phyloP scores from a whole-genome alignment of 129 eudicot genomes.

The Silybum marianum region DNA sequence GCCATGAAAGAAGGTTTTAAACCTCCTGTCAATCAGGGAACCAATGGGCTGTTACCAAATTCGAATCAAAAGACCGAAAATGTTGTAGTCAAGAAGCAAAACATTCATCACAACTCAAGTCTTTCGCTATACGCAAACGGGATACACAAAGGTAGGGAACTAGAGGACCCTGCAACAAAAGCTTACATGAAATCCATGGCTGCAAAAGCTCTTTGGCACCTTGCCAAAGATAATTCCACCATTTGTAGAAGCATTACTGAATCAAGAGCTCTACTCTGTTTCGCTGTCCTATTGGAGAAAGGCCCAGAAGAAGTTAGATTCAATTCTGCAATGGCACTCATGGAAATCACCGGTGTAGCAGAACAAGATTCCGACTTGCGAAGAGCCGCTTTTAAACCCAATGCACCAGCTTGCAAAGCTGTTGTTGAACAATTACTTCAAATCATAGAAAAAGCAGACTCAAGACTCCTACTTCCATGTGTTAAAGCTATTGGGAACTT shows the following conservation, averaged over 20 bases:
- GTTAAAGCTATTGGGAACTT: constrained; percentile 42
- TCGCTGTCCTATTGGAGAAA: constrained; percentile 50
- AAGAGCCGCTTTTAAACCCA: constrained; percentile 50
- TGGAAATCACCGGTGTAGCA: constrained; percentile 53
- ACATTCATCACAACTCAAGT: constrained; percentile 30
- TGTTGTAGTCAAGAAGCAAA: constrained; percentile 23
- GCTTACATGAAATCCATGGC: constrained; percentile 50
- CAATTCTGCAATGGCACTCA: constrained; percentile 53
- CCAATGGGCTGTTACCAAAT: constrained; percentile 9
- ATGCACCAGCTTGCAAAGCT: constrained; percentile 49
- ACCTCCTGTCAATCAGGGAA: constrained; percentile 5
- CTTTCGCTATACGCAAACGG: constrained; percentile 25
- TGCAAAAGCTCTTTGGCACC: constrained; percentile 50
- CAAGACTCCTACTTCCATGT: constrained; percentile 41
- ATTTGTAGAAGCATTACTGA: constrained; percentile 52
- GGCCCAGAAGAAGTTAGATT: constrained; percentile 45
- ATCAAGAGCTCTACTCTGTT: constrained; percentile 53
- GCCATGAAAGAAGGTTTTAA: constrained; percentile 29
- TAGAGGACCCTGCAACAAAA: constrained; percentile 47
- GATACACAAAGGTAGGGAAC: constrained; percentile 45
- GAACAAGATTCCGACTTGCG: constrained; percentile 46
- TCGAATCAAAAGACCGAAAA: constrained; percentile 20
- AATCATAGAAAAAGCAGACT: constrained; percentile 43
- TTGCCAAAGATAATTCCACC: constrained; percentile 38
- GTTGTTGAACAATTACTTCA: constrained; percentile 39